Evolutionary conservation across 2,329 filamentous ascomycete genomes (phyloP), one percentile per base, ranked within the genome.

Genomic region (Ascochyta fabae): DNA sequence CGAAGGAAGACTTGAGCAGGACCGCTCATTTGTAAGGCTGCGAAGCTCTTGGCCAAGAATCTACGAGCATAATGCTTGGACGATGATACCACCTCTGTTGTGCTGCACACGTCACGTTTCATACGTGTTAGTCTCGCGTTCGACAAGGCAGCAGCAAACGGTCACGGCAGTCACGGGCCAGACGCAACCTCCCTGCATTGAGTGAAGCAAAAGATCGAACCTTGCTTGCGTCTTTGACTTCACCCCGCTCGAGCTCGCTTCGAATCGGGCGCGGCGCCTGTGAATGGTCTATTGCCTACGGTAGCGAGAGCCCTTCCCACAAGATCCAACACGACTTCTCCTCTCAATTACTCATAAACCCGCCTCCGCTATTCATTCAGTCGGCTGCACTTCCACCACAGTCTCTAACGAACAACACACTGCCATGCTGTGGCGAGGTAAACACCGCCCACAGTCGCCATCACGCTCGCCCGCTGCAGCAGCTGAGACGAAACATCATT

Each of bases 281-380:
- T 12, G 4, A 55, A 7, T 47, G 47, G 53, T 46, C 13, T 48
- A 34, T 26, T 26, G 2, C 26, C 23, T 24, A 42, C 10, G 43
- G 53, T 56, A 48, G 13, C 47, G 53, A 51, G 36, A 23, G 36
- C 42, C 53, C 15, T 31, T 51, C n/a, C 33, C 44, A 39, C 36
- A 47, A 19, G 26, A 47, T 19, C 36, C 35, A 26, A 22, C 19
- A 22, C 16, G 24, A 26, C 15, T 10, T 15, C 27, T 22, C 7
- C 15, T 16, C 34, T 31, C 13, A 38, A 23, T 8, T 15, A 13
- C 29, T 22, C 27, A 16, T 9, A 38, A 34, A 26, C 6, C 12
- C 22, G 12, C 27, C 15, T 24, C 22, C 6, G n/a, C 31, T 19
- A 15, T 33, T 19, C 19, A 4, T 6, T 38, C 19, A 3, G 6